These are phyloP conservation scores for Corynascus novoguineensis DNA, from an alignment of 495 filamentous ascomycete genomes.

Conservation along the genomic window DNA sequence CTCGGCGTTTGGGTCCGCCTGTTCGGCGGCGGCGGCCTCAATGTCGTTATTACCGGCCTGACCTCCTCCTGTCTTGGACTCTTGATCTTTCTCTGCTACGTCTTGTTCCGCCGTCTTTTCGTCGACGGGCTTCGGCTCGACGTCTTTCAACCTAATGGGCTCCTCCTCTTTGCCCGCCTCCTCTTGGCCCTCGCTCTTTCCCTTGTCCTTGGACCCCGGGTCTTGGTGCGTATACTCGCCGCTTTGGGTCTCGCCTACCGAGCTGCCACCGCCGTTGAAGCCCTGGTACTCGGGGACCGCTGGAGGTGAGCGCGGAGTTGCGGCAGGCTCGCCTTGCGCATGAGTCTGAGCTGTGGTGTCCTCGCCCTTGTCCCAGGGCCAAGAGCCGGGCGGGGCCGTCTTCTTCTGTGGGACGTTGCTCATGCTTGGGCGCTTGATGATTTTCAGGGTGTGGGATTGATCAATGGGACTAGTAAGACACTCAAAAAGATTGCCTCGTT, in stretches of 20 bases:
- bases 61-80: conserved; percentile 12
- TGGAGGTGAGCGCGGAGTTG: conserved; percentile 12
- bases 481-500: background rate
- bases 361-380: conserved; percentile 20
- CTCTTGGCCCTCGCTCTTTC: conserved; percentile 13
- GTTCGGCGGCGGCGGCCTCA: background rate
- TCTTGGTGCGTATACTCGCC: conserved; percentile 24
- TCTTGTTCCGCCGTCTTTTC: conserved; percentile 38
- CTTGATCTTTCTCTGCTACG: conserved; percentile 13
- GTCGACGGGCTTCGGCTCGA: conserved; percentile 32
- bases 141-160: conserved; percentile 18
- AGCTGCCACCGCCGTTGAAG: background rate
- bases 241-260: background rate
- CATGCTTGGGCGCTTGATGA: conserved; percentile 19
- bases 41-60: conserved; percentile 8
- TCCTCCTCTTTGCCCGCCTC: conserved; percentile 13
- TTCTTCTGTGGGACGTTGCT: conserved; percentile 29
- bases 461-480: background rate
- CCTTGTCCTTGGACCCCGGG: background rate
- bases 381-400: conserved; percentile 23
- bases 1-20: conserved; percentile 5
- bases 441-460: background rate
- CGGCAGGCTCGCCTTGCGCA: conserved; percentile 8
- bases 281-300: conserved; percentile 5
- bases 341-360: too few relatives aligned